phyloP scores from a whole-genome alignment of 371 early-diverging fungal genomes.

The Mucor piriformis region DNA sequence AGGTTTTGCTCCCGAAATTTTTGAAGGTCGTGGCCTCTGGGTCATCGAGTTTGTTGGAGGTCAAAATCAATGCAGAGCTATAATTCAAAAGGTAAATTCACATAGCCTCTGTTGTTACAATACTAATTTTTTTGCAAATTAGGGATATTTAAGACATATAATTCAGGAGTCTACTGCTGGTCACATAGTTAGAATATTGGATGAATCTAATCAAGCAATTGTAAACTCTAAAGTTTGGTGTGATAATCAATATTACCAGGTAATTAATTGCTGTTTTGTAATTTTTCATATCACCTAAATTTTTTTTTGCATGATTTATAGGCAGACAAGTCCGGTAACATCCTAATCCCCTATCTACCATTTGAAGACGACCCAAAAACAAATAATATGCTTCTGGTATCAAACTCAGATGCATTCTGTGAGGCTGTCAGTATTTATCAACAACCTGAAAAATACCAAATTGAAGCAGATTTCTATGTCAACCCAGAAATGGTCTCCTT shows the following conservation, averaged over 20 bases:
- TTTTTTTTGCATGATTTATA: slow-evolving; percentile 10
- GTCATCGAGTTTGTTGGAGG: slow-evolving; percentile 52
- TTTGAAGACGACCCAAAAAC: background rate
- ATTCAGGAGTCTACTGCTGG: slow-evolving; percentile 53
- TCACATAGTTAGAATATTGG: slow-evolving; percentile 49
- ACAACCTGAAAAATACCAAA: slow-evolving; percentile 33
- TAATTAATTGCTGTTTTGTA: slow-evolving; percentile 10
- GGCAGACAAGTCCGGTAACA: slow-evolving; percentile 45
- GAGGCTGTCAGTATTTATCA: slow-evolving; percentile 37
- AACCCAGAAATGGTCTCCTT: slow-evolving; percentile 50
- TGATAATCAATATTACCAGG: slow-evolving; percentile 48
- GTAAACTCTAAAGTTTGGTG: slow-evolving; percentile 43
- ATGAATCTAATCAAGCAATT: slow-evolving; percentile 41
- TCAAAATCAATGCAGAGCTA: slow-evolving; percentile 38
- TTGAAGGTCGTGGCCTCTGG: slow-evolving; percentile 50
- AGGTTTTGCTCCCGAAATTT: slow-evolving; percentile 28
- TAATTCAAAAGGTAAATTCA: slow-evolving; percentile 37
- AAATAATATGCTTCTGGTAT: slow-evolving; percentile 24
- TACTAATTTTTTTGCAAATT: slow-evolving; percentile 23
- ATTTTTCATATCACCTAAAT: too few relatives aligned
- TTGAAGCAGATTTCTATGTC: slow-evolving; percentile 45
- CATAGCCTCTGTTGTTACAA: background rate
- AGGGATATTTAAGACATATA: slow-evolving; percentile 53
- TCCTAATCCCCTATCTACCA: slow-evolving; percentile 49
- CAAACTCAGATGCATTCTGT: slow-evolving; percentile 41